A percentile compares a stretch with the other conserved stretches of the same genome.
phyloP scores from a whole-genome alignment of 352 stramenopile genomes.

The Phytopythium delawarense region DNA sequence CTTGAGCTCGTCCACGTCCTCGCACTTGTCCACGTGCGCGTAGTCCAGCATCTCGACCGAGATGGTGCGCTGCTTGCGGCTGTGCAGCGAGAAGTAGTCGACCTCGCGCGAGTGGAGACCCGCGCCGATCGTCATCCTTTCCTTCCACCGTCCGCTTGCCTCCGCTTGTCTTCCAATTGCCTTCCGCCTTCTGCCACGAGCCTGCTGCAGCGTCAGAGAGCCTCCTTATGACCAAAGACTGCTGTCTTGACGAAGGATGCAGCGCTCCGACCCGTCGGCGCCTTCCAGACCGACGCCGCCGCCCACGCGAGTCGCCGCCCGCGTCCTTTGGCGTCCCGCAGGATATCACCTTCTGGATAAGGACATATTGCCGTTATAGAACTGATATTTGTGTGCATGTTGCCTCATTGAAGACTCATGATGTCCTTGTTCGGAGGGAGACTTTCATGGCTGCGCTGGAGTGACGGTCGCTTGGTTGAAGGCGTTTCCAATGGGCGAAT shows the following conservation, averaged over 20 bases:
- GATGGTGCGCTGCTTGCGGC: conserved; percentile 59
- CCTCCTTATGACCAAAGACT: background rate
- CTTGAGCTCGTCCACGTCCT: conserved; percentile 81
- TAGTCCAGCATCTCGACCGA: conserved; percentile 92
- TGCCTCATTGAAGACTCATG: too few species aligned
- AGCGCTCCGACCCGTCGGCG: background rate
- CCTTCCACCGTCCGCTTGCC: too few species aligned
- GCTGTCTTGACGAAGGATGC: background rate
- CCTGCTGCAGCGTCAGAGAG: background rate
- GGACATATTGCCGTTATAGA: background rate
- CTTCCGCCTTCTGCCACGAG: background rate
- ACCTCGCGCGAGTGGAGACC: conserved; percentile 20
- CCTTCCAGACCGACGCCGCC: background rate
- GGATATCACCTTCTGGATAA: background rate
- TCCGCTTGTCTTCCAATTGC: too few species aligned
- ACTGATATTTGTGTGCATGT: background rate
- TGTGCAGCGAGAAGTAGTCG: conserved; percentile 79
- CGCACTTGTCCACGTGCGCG: conserved; percentile 81
- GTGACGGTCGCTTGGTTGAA: conserved; percentile 29
- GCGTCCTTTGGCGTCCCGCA: background rate
- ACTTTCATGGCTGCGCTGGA: conserved; percentile 3
- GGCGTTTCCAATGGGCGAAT: conserved; percentile 18
- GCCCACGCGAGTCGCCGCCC: background rate
- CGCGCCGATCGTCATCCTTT: conserved; percentile 30
- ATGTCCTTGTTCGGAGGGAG: too few species aligned